Percentiles rank a stretch among this genome's conserved stretches.
Conservation (phyloP, 164 flowering plant species). For the Santalum album region DNA sequence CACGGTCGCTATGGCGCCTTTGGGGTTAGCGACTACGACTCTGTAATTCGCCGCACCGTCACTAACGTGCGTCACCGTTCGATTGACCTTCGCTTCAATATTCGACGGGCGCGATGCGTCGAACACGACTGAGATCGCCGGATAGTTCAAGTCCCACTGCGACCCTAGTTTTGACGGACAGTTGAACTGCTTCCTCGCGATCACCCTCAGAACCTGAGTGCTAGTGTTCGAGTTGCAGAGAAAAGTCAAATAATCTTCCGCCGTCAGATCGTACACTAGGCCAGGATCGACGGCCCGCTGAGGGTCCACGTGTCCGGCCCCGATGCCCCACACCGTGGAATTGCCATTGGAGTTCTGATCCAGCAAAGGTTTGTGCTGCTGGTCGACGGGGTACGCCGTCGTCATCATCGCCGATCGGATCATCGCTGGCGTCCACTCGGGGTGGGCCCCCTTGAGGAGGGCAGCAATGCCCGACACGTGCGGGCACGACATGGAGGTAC, state of each 20-base stretch:
- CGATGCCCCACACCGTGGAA: slow-evolving; percentile 29
- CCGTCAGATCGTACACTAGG: slow-evolving; percentile 32
- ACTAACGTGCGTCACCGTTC: slow-evolving; percentile 31
- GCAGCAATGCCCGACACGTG: slow-evolving; percentile 48
- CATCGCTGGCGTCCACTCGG: slow-evolving; percentile 46
- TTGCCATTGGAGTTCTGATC: slow-evolving; percentile 20
- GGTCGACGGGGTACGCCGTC: slow-evolving; percentile 28
- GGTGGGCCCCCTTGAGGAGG: slow-evolving; percentile 44
- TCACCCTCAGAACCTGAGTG: slow-evolving; percentile 15
- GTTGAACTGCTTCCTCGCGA: slow-evolving; percentile 13
- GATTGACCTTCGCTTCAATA: slow-evolving; percentile 7
- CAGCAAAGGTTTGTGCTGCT: slow-evolving; percentile 14
- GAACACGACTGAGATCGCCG: slow-evolving; percentile 27
- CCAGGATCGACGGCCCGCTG: slow-evolving; percentile 35
- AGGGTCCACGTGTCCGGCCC: slow-evolving; percentile 48
- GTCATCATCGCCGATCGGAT: slow-evolving; percentile 54
- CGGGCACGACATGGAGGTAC: slow-evolving; percentile 68
- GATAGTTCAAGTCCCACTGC: slow-evolving; percentile 45
- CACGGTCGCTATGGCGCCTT: slow-evolving; percentile 17
- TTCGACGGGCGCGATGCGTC: background rate
- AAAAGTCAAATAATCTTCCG: slow-evolving; percentile 34
- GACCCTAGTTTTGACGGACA: slow-evolving; percentile 11
- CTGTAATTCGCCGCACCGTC: slow-evolving; percentile 18
- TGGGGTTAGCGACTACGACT: slow-evolving; percentile 11
- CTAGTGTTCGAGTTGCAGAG: slow-evolving; percentile 27